phyloP scores from a whole-genome alignment of 1,139 yeast species.

The Kurtzmaniella quercitrusa region DNA sequence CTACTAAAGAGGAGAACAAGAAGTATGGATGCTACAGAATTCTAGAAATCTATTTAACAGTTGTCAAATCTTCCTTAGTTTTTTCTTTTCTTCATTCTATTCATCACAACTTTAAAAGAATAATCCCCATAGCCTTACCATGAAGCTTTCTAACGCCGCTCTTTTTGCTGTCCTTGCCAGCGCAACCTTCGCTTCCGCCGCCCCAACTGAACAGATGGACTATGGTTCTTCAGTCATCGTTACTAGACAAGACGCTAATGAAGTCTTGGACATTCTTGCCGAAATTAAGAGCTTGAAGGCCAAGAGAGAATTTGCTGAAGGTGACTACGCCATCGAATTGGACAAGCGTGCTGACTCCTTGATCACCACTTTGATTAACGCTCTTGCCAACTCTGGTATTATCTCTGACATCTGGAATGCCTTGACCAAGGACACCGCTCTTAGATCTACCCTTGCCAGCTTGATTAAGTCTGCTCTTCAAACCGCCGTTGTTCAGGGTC shows the following conservation, averaged over 20 bases:
- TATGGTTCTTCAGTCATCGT: slow-evolving; percentile 21
- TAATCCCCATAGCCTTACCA: slow-evolving; percentile 12
- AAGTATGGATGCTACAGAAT: not conserved
- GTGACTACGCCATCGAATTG: slow-evolving; percentile 24
- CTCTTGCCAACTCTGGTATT: slow-evolving; percentile 39
- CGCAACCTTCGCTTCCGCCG: slow-evolving; percentile 36
- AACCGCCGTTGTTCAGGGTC: slow-evolving; percentile 38
- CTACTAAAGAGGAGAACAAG: not conserved
- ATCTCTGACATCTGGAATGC: slow-evolving; percentile 33
- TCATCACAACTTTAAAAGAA: not conserved
- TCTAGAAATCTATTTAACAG: not conserved
- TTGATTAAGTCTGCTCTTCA: slow-evolving; percentile 31
- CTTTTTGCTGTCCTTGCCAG: slow-evolving; percentile 41
- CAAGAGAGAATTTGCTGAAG: slow-evolving; percentile 33
- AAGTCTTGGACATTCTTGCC: slow-evolving; percentile 29
- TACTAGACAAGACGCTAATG: slow-evolving; percentile 34
- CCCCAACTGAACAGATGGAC: slow-evolving; percentile 26
- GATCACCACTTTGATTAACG: slow-evolving; percentile 33
- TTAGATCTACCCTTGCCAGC: slow-evolving; percentile 22
- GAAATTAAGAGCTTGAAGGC: slow-evolving; percentile 29
- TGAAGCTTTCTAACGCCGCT: slow-evolving; percentile 44
- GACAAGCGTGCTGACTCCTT: slow-evolving; percentile 37
- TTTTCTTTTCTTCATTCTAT: slow-evolving; percentile 1
- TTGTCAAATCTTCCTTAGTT: not conserved
- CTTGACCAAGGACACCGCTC: slow-evolving; percentile 29